Conservation (phyloP, 768 basidiomycete genomes). For the Coprinopsis strossmayeri region DNA sequence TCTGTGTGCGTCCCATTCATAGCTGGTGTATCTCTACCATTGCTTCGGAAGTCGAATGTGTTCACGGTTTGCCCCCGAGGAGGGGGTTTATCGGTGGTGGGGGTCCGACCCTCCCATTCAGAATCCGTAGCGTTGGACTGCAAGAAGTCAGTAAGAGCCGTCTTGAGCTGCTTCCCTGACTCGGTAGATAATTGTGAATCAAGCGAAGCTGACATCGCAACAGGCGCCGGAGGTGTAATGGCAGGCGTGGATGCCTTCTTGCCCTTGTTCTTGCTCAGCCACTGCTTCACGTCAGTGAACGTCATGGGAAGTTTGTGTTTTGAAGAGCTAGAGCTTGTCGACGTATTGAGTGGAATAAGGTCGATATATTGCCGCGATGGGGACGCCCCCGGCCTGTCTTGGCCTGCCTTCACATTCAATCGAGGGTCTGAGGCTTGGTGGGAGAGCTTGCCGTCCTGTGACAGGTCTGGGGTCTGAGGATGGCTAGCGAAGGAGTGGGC, state of each 20-base stretch:
- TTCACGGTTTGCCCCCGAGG: constrained; percentile 5
- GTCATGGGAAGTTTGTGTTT: constrained; percentile 55
- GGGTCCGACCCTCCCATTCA: constrained; percentile 65
- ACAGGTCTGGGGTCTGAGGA: constrained; percentile 41
- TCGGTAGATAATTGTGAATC: constrained; percentile 27
- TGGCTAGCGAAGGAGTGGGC: constrained; percentile 44
- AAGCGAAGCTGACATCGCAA: constrained; percentile 18
- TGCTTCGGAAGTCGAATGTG: constrained; percentile 5
- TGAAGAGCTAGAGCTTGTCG: constrained; percentile 23
- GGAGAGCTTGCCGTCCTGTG: constrained; percentile 55
- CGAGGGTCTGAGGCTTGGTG: constrained; percentile 69
- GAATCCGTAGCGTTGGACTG: constrained; percentile 47
- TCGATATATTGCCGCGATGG: constrained; percentile 42
- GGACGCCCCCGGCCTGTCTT: constrained; percentile 36
- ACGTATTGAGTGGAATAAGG: constrained; percentile 28
- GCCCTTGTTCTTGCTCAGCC: constrained; percentile 63
- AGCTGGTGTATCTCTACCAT: constrained; percentile 11
- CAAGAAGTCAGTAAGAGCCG: constrained; percentile 63
- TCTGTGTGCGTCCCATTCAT: constrained; percentile 20
- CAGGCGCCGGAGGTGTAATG: constrained; percentile 18
- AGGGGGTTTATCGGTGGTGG: constrained; percentile 33
- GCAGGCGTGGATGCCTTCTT: constrained; percentile 41
- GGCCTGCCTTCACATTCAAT: constrained; percentile 47
- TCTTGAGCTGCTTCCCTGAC: constrained; percentile 43
- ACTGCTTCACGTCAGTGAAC: constrained; percentile 73